Evolutionary conservation across 106 monocot genomes (phyloP).

Genomic region (Dioscorea zingiberensis): DNA sequence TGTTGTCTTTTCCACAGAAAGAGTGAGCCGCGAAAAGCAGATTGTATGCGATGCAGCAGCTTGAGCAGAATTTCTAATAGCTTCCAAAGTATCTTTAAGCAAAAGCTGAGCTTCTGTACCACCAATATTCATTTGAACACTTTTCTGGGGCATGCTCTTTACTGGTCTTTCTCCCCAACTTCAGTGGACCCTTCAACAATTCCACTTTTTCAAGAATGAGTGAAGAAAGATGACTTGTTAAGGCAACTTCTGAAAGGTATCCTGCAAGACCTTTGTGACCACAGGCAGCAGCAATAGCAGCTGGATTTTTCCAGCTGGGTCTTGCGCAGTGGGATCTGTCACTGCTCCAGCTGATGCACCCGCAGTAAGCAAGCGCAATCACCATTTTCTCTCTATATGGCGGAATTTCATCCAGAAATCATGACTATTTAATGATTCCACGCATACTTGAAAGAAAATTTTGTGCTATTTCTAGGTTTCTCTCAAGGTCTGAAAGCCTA

Average conservation of each 20-base stretch:
- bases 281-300: constrained; percentile 44
- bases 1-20: constrained; percentile 50
- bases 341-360: constrained; percentile 61
- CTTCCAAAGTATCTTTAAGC: constrained; percentile 56
- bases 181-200: constrained; percentile 44
- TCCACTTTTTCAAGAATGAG: constrained; percentile 41
- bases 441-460: no score
- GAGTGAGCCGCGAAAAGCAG: constrained; percentile 73
- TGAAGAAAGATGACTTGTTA: constrained; percentile 51
- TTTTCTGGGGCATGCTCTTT: constrained; percentile 34
- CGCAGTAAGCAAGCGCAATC: constrained; percentile 60
- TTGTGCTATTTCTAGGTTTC: no score
- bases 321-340: constrained; percentile 61
- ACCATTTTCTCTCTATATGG: constrained; percentile 72
- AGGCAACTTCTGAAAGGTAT: constrained; percentile 64
- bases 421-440: no score
- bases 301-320: constrained; percentile 62
- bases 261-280: constrained; percentile 73
- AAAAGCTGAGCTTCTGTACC: constrained; percentile 53
- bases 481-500: no score
- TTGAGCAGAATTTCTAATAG: constrained; percentile 65
- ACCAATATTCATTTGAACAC: constrained; percentile 17
- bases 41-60: constrained; percentile 81
- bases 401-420: no score
- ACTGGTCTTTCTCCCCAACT: constrained; percentile 38